A percentile compares a stretch with the other conserved stretches of the same genome.
Evolutionary conservation across 2,329 filamentous ascomycete genomes (phyloP).

Genomic region (Pyricularia pennisetigena): DNA sequence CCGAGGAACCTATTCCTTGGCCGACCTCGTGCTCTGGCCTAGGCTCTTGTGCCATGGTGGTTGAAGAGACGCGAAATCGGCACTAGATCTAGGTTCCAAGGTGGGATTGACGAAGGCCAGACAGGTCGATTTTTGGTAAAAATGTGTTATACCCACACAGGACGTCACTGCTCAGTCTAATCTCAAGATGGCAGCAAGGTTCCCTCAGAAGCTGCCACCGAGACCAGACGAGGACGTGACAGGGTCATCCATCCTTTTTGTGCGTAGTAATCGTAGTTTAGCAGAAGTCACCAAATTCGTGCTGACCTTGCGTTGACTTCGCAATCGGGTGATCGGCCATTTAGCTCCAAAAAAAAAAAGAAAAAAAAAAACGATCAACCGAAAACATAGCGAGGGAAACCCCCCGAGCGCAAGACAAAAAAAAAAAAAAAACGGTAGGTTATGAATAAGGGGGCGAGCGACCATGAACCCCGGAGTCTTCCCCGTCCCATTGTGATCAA

Average conservation of each 20-base stretch:
- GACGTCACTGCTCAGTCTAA: not conserved
- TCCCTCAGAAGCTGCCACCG: not conserved
- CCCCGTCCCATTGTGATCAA: not conserved
- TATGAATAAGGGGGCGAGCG: not conserved
- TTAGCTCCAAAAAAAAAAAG: not conserved
- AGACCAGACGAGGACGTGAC: not conserved
- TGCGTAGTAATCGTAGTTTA: not conserved
- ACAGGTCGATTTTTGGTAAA: not conserved
- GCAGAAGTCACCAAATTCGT: not conserved
- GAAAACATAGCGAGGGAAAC: not conserved
- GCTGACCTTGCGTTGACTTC: not conserved
- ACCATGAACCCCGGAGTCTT: not conserved
- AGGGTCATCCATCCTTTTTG: not conserved
- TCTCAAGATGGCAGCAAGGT: conserved; percentile 1
- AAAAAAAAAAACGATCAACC: not conserved
- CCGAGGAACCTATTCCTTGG: not conserved
- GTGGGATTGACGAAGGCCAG: not conserved
- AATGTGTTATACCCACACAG: not conserved
- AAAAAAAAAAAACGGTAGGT: not conserved
- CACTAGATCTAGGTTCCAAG: not conserved
- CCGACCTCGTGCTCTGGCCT: not conserved
- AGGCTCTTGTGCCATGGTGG: not conserved
- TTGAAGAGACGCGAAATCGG: not conserved
- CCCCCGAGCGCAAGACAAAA: not conserved
- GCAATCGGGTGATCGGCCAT: not conserved